Base-by-base conservation (phyloP, 495 filamentous ascomycete species). In the Penicillium subrubescens region DNA sequence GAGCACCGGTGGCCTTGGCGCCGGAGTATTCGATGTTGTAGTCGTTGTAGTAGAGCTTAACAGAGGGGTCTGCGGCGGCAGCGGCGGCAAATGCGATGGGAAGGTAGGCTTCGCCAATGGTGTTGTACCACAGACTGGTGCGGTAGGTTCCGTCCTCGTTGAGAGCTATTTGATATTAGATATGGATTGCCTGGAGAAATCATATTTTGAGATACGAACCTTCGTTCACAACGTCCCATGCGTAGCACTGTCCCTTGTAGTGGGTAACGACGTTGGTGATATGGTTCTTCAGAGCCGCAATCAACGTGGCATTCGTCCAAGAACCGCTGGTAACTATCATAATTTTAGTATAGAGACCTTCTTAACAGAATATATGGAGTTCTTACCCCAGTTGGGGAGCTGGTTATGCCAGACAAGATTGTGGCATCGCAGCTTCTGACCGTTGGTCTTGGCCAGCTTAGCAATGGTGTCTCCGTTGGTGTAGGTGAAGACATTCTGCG, bases 1-100 rank as follows among this genome's bases (percentile, higher is more conserved):
- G 73, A 5, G 79, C 80, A 6, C 69, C 83, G 0, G 76, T 77
- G 37, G 79, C 73, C 70, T 88, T 85, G 51, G 75, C 64, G 6
- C 82, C 79, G 7, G 79, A 75, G 5, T 70, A 78, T 71, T 90
- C 88, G 68, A 88, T 85, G 76, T 86, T 89, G 77, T 90, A 91
- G 64, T 83, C 77, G 76, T 91, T 92, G 79, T 90, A 88, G 79
- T 89, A 91, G 37, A 86, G 81, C 71, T 84, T 85, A 21, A 74
- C 76, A 53, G 66, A 64, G 5, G 78, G 78, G 65, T 85, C 79
- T 62, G 81, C 84, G 31, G 79, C 77, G 5, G 74, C 76, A 31
- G 85, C 87, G 1, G 82, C 69, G 7, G 67, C 76, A 34, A 79
- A 83, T 3, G 81, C 81, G 57, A 83, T 80, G 14, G 78, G 80